These are phyloP conservation scores for Ambrosiella cleistominuta DNA, from an alignment of 2,329 filamentous ascomycete species.

Conservation along the genomic window DNA sequence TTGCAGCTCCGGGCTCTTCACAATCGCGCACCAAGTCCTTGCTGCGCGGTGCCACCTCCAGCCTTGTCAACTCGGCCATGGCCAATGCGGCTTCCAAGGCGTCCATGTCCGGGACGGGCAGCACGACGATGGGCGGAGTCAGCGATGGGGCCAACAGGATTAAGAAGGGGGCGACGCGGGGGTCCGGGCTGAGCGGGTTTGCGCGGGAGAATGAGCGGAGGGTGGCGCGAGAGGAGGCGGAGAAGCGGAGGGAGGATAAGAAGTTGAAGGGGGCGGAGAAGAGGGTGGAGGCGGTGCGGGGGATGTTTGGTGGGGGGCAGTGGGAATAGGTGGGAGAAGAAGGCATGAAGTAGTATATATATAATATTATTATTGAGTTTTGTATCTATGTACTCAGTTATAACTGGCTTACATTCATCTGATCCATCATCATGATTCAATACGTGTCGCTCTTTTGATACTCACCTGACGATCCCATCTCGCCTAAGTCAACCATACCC, in stretches of 20 bases:
- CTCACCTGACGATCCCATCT: slow-evolving; percentile 20
- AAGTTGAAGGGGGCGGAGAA: slow-evolving; percentile 40
- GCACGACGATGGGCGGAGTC: slow-evolving; percentile 14
- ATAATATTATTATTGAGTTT: background rate
- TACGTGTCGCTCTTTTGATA: no score
- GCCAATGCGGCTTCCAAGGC: slow-evolving; percentile 15
- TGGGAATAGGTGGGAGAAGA: slow-evolving; percentile 26
- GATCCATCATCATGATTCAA: no score
- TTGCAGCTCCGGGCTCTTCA: slow-evolving; percentile 32
- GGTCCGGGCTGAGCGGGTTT: slow-evolving; percentile 43
- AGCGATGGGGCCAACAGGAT: slow-evolving; percentile 29
- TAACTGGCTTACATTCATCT: background rate
- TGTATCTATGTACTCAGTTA: background rate
- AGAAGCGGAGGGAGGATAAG: slow-evolving; percentile 39
- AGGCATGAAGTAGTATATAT: slow-evolving; percentile 3
- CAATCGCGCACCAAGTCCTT: slow-evolving; percentile 43
- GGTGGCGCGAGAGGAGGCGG: slow-evolving; percentile 36
- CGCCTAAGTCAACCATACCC: slow-evolving; percentile 45
- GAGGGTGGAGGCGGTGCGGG: slow-evolving; percentile 37
- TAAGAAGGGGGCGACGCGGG: slow-evolving; percentile 42
- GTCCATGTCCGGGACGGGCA: slow-evolving; percentile 1
- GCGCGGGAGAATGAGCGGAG: slow-evolving; percentile 40
- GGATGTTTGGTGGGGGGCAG: slow-evolving; percentile 37
- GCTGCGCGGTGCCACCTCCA: slow-evolving; percentile 53
- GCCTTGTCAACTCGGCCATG: slow-evolving; percentile 25